These are phyloP conservation scores for Berberis vulgaris DNA, from an alignment of 164 flowering plant genomes.

Conservation along the genomic window DNA sequence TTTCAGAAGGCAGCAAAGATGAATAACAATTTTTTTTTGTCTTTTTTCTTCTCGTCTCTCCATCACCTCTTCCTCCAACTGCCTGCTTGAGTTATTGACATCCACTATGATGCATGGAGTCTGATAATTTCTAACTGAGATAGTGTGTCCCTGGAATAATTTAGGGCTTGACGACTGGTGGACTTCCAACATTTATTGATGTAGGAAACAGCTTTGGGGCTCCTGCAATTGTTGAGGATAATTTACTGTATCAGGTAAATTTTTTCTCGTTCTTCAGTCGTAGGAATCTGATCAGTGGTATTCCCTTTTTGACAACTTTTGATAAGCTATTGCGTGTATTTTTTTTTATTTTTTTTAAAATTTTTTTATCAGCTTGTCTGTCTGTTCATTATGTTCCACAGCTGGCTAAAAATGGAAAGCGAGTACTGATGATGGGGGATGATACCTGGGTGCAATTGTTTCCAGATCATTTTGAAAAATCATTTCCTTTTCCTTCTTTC, in stretches of 20 bases:
- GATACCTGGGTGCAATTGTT: conserved; percentile 95
- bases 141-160: conserved; percentile 8
- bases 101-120: too few species aligned
- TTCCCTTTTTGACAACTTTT: too few species aligned
- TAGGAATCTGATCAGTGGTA: too few species aligned
- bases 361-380: conserved; percentile 3
- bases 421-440: conserved; percentile 96
- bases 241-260: conserved; percentile 73
- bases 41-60: too few species aligned
- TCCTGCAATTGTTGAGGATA: conserved; percentile 91
- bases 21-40: too few species aligned
- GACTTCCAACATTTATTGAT: conserved; percentile 95
- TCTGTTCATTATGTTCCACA: conserved; percentile 15
- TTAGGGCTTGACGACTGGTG: conserved; percentile 96
- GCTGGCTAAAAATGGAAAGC: conserved; percentile 74
- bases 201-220: conserved; percentile 99
- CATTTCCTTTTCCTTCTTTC: conserved; percentile 89
- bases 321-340: too few species aligned
- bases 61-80: too few species aligned
- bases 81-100: too few species aligned
- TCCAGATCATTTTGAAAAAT: conserved; percentile 72
- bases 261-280: background rate
- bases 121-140: conserved; percentile 1
- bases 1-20: too few species aligned
- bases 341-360: conserved; percentile 1